These are phyloP conservation scores for Euphorbia lathyris DNA, from an alignment of 345 rosid species.

Conservation along the genomic window DNA sequence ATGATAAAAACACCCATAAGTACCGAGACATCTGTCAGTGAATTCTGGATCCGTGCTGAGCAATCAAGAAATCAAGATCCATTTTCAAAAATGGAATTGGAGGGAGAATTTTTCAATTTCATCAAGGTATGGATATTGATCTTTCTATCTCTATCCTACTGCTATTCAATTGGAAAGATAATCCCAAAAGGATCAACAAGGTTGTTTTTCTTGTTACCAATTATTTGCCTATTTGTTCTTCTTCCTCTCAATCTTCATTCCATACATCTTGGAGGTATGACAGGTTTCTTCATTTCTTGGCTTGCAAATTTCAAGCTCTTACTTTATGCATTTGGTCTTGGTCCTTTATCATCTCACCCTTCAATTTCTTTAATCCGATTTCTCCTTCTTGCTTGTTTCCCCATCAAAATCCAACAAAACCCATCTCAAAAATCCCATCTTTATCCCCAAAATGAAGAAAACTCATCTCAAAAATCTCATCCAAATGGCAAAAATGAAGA, in stretches of 20 bases:
- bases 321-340: slow-evolving; percentile 18
- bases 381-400: slow-evolving; percentile 10
- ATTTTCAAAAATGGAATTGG: not conserved
- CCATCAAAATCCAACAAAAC: slow-evolving; percentile 17
- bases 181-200: not conserved
- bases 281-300: slow-evolving; percentile 23
- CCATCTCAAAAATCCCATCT: not conserved
- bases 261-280: slow-evolving; percentile 7
- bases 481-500: not conserved
- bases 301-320: slow-evolving; percentile 26
- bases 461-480: not conserved
- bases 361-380: slow-evolving; percentile 1
- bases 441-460: not conserved
- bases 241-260: slow-evolving; percentile 20
- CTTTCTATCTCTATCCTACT: not conserved
- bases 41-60: too few species aligned
- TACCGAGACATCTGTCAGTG: too few species aligned
- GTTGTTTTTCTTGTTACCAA: not conserved
- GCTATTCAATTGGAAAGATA: not conserved
- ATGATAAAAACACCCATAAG: too few species aligned
- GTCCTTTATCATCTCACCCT: slow-evolving; percentile 15
- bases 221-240: slow-evolving; percentile 11
- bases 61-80: too few species aligned
- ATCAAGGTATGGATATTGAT: not conserved
- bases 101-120: not conserved